Evolutionary conservation across 2,329 filamentous ascomycete genomes (phyloP).

Genomic region (Mycosphaerella sp.): DNA sequence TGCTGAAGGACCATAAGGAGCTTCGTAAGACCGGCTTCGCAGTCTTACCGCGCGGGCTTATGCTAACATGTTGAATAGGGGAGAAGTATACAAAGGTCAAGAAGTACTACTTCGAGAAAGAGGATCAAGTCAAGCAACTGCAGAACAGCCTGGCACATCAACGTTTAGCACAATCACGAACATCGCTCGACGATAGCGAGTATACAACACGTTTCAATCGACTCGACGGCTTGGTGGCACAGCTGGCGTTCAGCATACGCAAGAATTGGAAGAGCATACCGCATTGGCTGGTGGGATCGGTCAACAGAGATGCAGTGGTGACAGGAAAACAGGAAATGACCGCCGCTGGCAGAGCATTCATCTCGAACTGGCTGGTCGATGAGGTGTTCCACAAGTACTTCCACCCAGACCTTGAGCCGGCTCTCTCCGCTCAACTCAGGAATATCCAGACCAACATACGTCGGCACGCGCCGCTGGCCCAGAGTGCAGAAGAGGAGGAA

Average conservation of each 20-base stretch:
- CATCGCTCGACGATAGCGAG: conserved; percentile 90
- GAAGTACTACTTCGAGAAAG: conserved; percentile 91
- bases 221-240: conserved; percentile 87
- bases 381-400: conserved; percentile 90
- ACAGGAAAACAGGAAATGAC: conserved; percentile 98
- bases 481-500: conserved; percentile 80
- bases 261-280: conserved; percentile 87
- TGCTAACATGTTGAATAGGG: conserved; percentile 48
- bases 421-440: conserved; percentile 73
- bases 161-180: conserved; percentile 87
- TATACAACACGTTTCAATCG: conserved; percentile 84
- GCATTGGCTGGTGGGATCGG: conserved; percentile 67
- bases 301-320: conserved; percentile 77
- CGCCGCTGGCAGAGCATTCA: conserved; percentile 79
- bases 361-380: conserved; percentile 83
- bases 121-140: conserved; percentile 80
- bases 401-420: conserved; percentile 75
- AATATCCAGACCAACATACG: conserved; percentile 82
- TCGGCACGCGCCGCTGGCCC: conserved; percentile 63
- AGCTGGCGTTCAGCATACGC: conserved; percentile 90
- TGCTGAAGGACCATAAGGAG: conserved; percentile 47
- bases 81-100: conserved; percentile 98
- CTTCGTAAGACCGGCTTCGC: conserved; percentile 37
- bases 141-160: conserved; percentile 98
- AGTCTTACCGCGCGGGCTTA: not conserved